phyloP scores from a whole-genome alignment of 495 filamentous ascomycete genomes.

The Coniosporium apollinis region DNA sequence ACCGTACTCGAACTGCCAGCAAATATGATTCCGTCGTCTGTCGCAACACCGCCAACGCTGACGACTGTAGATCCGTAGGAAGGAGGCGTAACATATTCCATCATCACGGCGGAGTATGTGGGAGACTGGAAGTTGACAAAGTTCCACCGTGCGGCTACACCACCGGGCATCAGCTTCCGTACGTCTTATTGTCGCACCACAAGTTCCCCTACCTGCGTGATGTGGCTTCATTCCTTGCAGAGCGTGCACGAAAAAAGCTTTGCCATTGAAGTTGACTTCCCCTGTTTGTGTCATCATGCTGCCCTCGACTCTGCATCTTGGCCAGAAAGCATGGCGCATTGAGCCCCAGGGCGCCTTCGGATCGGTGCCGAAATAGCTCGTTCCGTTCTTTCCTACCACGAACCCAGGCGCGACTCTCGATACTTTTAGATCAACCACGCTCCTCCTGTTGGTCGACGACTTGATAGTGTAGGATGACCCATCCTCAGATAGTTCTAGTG shows the following conservation, averaged over 20 bases:
- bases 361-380: conserved; percentile 71
- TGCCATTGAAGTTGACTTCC: conserved; percentile 67
- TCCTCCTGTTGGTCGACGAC: conserved; percentile 57
- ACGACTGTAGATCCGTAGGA: conserved; percentile 86
- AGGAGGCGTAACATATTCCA: conserved; percentile 91
- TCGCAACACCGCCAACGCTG: conserved; percentile 64
- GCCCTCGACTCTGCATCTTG: conserved; percentile 63
- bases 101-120: conserved; percentile 71
- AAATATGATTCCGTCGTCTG: conserved; percentile 61
- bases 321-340: conserved; percentile 89
- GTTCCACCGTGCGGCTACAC: conserved; percentile 72
- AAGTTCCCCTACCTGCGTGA: conserved; percentile 49
- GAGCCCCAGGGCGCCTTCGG: conserved; percentile 72
- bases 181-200: conserved; percentile 1
- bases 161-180: conserved; percentile 3
- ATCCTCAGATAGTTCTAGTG: conserved; percentile 69
- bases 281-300: conserved; percentile 70
- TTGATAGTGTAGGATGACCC: conserved; percentile 69
- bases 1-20: conserved; percentile 46
- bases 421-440: conserved; percentile 69
- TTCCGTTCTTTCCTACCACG: conserved; percentile 72
- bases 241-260: conserved; percentile 60
- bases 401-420: conserved; percentile 65
- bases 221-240: conserved; percentile 98
- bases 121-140: conserved; percentile 84